phyloP scores from a whole-genome alignment of 2,329 filamentous ascomycete species.

The Xylariaceae sp. region DNA sequence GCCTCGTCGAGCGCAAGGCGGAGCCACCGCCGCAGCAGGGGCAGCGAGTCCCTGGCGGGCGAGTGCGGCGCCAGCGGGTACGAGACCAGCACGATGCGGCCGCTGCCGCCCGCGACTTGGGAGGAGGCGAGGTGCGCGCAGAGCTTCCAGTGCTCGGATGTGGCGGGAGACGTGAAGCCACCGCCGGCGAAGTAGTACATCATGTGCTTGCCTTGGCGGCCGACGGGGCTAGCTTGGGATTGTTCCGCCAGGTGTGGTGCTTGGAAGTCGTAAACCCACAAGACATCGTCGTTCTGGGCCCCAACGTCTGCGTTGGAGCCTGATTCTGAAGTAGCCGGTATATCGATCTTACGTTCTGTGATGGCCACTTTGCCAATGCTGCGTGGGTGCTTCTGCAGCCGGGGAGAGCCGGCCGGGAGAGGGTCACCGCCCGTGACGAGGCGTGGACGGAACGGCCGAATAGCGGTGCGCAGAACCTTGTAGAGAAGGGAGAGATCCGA shows the following conservation, averaged over 20 bases:
- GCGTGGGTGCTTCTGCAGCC: conserved; percentile 6
- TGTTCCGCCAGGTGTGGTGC: too few relatives aligned
- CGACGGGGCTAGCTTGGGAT: too few relatives aligned
- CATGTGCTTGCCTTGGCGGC: too few relatives aligned
- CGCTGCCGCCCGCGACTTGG: conserved; percentile 26
- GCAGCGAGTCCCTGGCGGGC: conserved; percentile 41
- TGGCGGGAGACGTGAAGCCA: conserved; percentile 45
- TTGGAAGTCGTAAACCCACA: conserved; percentile 14
- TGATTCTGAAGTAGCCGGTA: too few relatives aligned
- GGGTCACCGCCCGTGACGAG: conserved; percentile 7
- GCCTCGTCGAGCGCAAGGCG: conserved; percentile 31
- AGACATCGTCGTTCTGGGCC: neutral
- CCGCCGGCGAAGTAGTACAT: conserved; percentile 51
- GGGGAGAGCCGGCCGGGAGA: conserved; percentile 10
- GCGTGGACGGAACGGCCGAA: conserved; percentile 12
- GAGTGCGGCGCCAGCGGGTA: conserved; percentile 46
- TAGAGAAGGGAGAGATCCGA: conserved; percentile 14
- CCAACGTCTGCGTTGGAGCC: too few relatives aligned
- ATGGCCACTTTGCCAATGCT: conserved; percentile 5
- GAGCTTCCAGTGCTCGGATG: conserved; percentile 44
- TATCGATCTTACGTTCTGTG: conserved; percentile 6
- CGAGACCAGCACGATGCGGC: conserved; percentile 39
- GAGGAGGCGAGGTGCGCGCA: conserved; percentile 35
- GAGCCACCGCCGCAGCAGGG: conserved; percentile 38
- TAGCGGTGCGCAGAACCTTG: conserved; percentile 8